phyloP scores from a whole-genome alignment of 106 monocot species.

The Acorus gramineus region DNA sequence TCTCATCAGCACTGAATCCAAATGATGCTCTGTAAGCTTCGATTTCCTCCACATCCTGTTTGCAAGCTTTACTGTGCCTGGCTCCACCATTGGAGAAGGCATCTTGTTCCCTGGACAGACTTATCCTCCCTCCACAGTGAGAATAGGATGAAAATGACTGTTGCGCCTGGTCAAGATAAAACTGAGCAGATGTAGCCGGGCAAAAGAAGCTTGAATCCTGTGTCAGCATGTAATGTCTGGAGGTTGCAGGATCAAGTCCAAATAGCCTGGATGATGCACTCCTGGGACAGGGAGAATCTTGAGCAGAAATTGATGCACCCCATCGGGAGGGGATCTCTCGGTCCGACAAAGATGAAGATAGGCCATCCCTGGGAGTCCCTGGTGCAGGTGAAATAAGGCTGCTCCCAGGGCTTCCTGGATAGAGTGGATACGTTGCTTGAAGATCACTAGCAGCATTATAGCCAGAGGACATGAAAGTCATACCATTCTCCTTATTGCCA shows the following conservation, averaged over 20 bases:
- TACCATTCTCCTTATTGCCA: conserved; percentile 35
- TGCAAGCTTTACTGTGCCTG: conserved; percentile 40
- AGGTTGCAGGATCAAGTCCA: conserved; percentile 31
- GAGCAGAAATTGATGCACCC: conserved; percentile 39
- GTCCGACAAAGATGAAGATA: conserved; percentile 77
- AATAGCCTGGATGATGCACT: conserved; percentile 44
- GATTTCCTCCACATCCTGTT: conserved; percentile 76
- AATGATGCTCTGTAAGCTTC: conserved; percentile 98
- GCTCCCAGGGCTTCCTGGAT: conserved; percentile 84
- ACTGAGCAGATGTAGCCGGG: conserved; percentile 66
- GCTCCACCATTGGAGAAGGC: conserved; percentile 10
- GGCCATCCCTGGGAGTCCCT: conserved; percentile 68
- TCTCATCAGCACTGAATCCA: conserved; percentile 94
- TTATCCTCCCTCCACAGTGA: conserved; percentile 23
- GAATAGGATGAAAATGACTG: conserved; percentile 17
- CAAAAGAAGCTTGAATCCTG: conserved; percentile 53
- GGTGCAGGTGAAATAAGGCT: conserved; percentile 94
- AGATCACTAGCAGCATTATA: conserved; percentile 46
- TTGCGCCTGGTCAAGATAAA: conserved; percentile 50
- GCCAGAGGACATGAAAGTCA: conserved; percentile 36
- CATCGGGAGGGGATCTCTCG: conserved; percentile 35
- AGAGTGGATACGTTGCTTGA: conserved; percentile 73
- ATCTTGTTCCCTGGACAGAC: conserved; percentile 26
- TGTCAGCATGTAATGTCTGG: conserved; percentile 42
- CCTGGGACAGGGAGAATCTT: conserved; percentile 34